Percentiles rank a stretch among this genome's conserved stretches.
Evolutionary conservation across 1,284 basidiomycete genomes (phyloP).

Genomic region (Anthracocystis walkeri): DNA sequence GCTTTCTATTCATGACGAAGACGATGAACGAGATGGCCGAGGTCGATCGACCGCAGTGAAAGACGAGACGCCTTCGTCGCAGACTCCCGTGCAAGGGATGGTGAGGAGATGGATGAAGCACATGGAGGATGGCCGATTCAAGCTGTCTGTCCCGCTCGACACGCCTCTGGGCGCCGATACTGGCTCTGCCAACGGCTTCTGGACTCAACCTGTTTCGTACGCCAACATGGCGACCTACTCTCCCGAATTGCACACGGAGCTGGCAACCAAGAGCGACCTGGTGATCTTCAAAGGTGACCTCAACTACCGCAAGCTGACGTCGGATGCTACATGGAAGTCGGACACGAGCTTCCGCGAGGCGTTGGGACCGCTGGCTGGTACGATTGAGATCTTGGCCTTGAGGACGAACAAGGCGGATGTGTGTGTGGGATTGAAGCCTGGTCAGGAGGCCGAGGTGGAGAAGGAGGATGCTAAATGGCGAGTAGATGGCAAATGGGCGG

Average conservation of each 20-base stretch:
- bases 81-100: slow-evolving; percentile 74
- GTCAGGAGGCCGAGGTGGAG: slow-evolving; percentile 51
- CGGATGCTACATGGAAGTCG: slow-evolving; percentile 88
- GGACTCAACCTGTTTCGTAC: slow-evolving; percentile 60
- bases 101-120: slow-evolving; percentile 81
- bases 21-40: slow-evolving; percentile 41
- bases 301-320: slow-evolving; percentile 78
- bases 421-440: slow-evolving; percentile 61
- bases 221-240: slow-evolving; percentile 70
- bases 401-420: slow-evolving; percentile 93
- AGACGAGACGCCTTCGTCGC: slow-evolving; percentile 47
- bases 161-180: slow-evolving; percentile 75
- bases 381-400: slow-evolving; percentile 83
- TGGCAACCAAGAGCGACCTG: slow-evolving; percentile 76
- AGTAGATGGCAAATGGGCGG: slow-evolving; percentile 63
- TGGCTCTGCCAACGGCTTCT: slow-evolving; percentile 54
- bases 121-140: slow-evolving; percentile 79
- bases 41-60: slow-evolving; percentile 50
- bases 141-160: slow-evolving; percentile 78
- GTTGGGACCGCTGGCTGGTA: slow-evolving; percentile 78
- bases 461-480: slow-evolving; percentile 60
- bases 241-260: slow-evolving; percentile 74
- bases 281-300: slow-evolving; percentile 98
- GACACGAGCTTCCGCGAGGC: slow-evolving; percentile 83
- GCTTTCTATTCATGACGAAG: slow-evolving; percentile 52